Percentiles rank a stretch among this genome's conserved stretches.
phyloP scores from a whole-genome alignment of 2,329 filamentous ascomycete genomes.

The Paecilomyces variotii region DNA sequence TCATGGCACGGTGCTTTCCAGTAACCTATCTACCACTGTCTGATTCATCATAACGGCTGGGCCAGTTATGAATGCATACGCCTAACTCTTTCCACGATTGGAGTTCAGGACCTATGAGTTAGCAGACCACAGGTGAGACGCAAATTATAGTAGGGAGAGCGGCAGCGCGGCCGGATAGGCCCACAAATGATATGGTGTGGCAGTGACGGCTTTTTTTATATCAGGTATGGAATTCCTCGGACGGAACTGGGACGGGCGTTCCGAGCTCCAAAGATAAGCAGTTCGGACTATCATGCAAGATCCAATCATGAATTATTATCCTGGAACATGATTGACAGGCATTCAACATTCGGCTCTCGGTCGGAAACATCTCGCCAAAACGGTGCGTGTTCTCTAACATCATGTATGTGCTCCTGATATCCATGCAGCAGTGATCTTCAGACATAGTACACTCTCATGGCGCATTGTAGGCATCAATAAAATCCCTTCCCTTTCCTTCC shows the following conservation, averaged over 20 bases:
- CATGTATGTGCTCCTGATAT: background rate
- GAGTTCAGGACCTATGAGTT: background rate
- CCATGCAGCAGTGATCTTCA: background rate
- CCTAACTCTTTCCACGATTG: background rate
- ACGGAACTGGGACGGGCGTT: background rate
- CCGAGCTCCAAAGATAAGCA: background rate
- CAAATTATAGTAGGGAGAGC: background rate
- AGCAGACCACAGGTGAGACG: background rate
- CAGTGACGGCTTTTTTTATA: background rate
- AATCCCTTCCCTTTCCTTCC: background rate
- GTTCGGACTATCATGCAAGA: background rate
- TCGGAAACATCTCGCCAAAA: background rate
- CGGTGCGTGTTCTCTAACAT: background rate
- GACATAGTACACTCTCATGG: background rate
- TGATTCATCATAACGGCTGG: background rate
- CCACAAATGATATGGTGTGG: background rate
- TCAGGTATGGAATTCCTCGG: background rate
- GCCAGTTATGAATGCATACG: background rate
- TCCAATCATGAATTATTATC: background rate
- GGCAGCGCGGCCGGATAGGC: background rate
- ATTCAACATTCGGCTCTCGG: background rate
- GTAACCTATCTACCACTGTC: background rate
- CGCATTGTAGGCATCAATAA: background rate
- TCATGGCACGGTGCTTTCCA: background rate
- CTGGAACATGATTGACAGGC: background rate